These are phyloP conservation scores for Verruconis gallopava DNA, from an alignment of 2,329 filamentous ascomycete species.

Conservation along the genomic window DNA sequence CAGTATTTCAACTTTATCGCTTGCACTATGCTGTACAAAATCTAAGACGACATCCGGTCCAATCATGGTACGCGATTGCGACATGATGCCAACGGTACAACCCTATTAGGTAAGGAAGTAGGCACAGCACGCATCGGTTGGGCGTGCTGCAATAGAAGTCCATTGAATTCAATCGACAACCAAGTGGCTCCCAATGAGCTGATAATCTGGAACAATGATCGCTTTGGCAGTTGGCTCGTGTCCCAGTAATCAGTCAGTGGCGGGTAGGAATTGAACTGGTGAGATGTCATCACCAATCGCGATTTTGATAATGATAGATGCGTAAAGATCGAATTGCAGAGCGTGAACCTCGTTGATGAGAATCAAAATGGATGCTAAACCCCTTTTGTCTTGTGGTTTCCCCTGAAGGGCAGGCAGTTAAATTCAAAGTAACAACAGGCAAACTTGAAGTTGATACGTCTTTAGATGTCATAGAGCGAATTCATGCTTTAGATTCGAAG, in stretches of 20 bases:
- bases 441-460: no score
- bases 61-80: slow-evolving; percentile 2
- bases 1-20: not conserved
- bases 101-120: not conserved
- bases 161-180: not conserved
- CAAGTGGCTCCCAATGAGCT: not conserved
- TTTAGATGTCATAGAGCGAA: no score
- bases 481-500: no score
- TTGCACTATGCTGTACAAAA: not conserved
- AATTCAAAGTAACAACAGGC: no score
- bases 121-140: slow-evolving; percentile 2
- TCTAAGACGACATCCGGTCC: not conserved
- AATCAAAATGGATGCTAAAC: no score
- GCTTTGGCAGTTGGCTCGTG: slow-evolving; percentile 3
- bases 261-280: not conserved
- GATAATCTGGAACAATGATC: slow-evolving; percentile 5
- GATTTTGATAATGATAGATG: not conserved
- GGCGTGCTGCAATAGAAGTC: not conserved
- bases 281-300: slow-evolving; percentile 3
- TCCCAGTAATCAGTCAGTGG: not conserved
- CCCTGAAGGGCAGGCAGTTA: no score
- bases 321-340: slow-evolving; percentile 5
- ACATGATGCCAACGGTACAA: slow-evolving; percentile 1
- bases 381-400: no score
- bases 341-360: not conserved